These are phyloP conservation scores for Trichosanthes cucumerina DNA, from an alignment of 306 rosid genomes.

Conservation along the genomic window DNA sequence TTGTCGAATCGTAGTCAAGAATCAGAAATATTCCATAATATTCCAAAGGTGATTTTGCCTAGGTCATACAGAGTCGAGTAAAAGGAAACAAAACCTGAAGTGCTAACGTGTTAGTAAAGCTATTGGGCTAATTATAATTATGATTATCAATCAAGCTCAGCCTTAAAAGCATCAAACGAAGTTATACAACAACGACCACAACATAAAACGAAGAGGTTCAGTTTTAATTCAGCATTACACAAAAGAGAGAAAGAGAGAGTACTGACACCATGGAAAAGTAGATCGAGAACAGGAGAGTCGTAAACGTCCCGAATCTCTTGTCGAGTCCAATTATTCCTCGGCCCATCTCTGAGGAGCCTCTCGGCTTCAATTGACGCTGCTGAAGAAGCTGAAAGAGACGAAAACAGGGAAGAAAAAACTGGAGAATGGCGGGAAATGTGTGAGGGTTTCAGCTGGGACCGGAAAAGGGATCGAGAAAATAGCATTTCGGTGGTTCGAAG, in stretches of 20 bases:
- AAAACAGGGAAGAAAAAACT: conserved; percentile 16
- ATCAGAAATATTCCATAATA: background rate
- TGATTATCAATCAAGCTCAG: background rate
- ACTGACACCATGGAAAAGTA: conserved; percentile 91
- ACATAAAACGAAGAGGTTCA: background rate
- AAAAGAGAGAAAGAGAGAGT: background rate
- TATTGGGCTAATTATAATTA: background rate
- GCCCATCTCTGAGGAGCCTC: conserved; percentile 47
- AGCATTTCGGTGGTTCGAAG: conserved; percentile 22
- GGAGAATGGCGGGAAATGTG: conserved; percentile 21
- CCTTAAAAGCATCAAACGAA: background rate
- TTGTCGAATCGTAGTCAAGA: background rate
- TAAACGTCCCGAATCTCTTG: conserved; percentile 57
- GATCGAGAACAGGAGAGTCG: conserved; percentile 86
- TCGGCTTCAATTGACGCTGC: conserved; percentile 74
- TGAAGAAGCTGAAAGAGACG: conserved; percentile 25
- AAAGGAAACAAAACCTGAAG: background rate
- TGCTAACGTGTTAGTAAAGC: background rate
- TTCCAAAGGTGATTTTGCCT: background rate
- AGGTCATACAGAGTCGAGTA: background rate
- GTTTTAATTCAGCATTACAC: background rate
- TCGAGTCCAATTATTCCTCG: conserved; percentile 69
- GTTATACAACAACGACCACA: background rate
- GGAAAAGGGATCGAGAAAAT: conserved; percentile 24
- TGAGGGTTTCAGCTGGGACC: conserved; percentile 17